A percentile compares a stretch with the other conserved stretches of the same genome.
These are phyloP conservation scores for Aspergillus amoenus DNA, from an alignment of 2,329 filamentous ascomycete species.

Conservation along the genomic window DNA sequence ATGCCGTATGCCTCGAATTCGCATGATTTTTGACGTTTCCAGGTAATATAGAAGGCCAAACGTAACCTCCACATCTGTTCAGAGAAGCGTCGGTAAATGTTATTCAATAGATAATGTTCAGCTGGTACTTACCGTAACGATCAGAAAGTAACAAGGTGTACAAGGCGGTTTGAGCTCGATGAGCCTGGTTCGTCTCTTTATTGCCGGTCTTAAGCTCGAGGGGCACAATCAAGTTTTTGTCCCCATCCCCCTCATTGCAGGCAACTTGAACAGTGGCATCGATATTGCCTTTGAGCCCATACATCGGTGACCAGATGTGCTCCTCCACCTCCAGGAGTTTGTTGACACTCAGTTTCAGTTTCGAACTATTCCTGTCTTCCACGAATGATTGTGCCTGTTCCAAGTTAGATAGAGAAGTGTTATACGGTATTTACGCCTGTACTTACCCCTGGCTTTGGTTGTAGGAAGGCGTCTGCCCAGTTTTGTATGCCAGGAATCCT, in stretches of 20 bases:
- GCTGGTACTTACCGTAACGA: slow-evolving; percentile 63
- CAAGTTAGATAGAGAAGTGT: neutral
- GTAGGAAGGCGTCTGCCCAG: slow-evolving; percentile 83
- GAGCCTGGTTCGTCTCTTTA: slow-evolving; percentile 71
- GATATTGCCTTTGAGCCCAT: slow-evolving; percentile 95
- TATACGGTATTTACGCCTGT: neutral
- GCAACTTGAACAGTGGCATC: slow-evolving; percentile 92
- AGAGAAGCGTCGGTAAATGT: neutral
- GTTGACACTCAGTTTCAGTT: slow-evolving; percentile 78
- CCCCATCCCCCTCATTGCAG: slow-evolving; percentile 68
- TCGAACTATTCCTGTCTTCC: slow-evolving; percentile 74
- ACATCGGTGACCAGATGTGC: slow-evolving; percentile 97
- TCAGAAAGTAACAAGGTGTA: slow-evolving; percentile 93
- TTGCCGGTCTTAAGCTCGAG: slow-evolving; percentile 96
- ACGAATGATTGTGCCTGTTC: slow-evolving; percentile 66
- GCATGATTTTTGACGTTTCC: slow-evolving; percentile 81
- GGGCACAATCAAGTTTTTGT: slow-evolving; percentile 75
- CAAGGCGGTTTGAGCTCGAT: slow-evolving; percentile 89
- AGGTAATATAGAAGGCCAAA: slow-evolving; percentile 95
- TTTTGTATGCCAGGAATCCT: slow-evolving; percentile 78
- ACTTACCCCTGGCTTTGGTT: slow-evolving; percentile 65
- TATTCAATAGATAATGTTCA: neutral
- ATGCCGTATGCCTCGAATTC: slow-evolving; percentile 79
- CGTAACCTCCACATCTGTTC: slow-evolving; percentile 74
- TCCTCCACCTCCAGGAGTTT: slow-evolving; percentile 97